Evolutionary conservation across 2,329 filamentous ascomycete genomes (phyloP).

Genomic region (Aspergillus jensenii): DNA sequence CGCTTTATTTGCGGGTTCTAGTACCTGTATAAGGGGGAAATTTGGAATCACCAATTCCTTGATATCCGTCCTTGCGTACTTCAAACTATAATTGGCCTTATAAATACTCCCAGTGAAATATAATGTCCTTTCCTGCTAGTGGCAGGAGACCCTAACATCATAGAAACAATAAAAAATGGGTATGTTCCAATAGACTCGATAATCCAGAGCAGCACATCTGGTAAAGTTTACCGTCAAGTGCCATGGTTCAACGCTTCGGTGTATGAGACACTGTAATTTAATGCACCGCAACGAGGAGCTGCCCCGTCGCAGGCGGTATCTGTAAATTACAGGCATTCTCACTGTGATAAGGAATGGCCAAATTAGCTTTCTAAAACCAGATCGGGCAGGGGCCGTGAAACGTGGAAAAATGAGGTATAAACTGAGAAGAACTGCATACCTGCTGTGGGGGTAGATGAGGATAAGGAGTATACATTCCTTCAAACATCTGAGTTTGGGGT

Average conservation of each 20-base stretch:
- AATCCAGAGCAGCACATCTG: slow-evolving; percentile 1
- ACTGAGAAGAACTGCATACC: slow-evolving; percentile 52
- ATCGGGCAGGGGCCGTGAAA: neutral
- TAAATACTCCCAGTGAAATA: neutral
- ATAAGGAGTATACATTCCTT: slow-evolving; percentile 79
- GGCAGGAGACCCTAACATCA: neutral
- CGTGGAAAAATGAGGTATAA: neutral
- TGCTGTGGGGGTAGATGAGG: slow-evolving; percentile 78
- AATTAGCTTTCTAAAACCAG: neutral
- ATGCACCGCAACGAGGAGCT: neutral
- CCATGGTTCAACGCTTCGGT: too few species aligned
- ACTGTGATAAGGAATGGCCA: neutral
- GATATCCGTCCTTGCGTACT: neutral
- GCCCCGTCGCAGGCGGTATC: neutral
- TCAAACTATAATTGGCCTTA: neutral
- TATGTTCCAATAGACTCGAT: slow-evolving; percentile 2
- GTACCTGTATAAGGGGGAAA: slow-evolving; percentile 9
- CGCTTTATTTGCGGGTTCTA: neutral
- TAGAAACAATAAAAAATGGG: neutral
- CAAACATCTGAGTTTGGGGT: slow-evolving; percentile 74
- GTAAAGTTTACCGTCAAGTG: neutral
- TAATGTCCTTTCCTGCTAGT: neutral
- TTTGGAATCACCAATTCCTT: neutral
- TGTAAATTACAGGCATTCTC: neutral
- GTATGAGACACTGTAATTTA: too few species aligned